Evolutionary conservation across 805 yeast genomes (phyloP), one percentile per base, ranked within the genome.

Genomic region (Clavispora vitiphila): DNA sequence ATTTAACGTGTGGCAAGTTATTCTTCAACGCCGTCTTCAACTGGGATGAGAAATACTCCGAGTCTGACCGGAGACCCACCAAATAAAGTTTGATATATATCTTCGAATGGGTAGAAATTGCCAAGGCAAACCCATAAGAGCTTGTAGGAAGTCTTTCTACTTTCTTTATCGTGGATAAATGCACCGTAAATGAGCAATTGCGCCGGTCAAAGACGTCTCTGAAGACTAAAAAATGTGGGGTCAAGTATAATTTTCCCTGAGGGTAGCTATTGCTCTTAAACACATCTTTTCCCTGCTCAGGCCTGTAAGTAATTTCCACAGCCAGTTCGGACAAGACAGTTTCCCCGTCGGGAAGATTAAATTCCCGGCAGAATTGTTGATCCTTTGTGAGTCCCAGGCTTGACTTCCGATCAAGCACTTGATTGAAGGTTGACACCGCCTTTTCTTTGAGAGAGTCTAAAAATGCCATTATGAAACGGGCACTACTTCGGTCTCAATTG

Each of bases 61-160:
- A 80, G 30, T 80, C 82, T 14, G 89, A 79, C 37, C 86, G 74
- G 40, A 87, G 65, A 1, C 96, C 96, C 21, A 87, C 79, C 54
- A 90, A 80, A 52, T 86, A 87, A 18, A 90, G 64, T 2, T 81
- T 71, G 2, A 89, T 55, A 39, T 72, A 72, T 42, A 83, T 58
- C 12, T 81, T 85, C 23, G 83, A 80, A 43, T 81, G 80, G 2
- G 95, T 78, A 5, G 77, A 71, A 11, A 91, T 64, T n/a, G 80
- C 67, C 15, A 93, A 70, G 1, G 96, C 89, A 63, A 89, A 86
- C 15, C 86, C 81, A 57, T 81, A 85, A 1, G 86, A 72, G 42
- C 80, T 73, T 1, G 87, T 73, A 9, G 95, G 95, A 16, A 88
- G 73, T 40, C 97, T 72, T 58, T 91, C 96, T 14, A 93, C 95